phyloP scores from a whole-genome alignment of 208 protist species.

The Endotrypanum monterogeii region DNA sequence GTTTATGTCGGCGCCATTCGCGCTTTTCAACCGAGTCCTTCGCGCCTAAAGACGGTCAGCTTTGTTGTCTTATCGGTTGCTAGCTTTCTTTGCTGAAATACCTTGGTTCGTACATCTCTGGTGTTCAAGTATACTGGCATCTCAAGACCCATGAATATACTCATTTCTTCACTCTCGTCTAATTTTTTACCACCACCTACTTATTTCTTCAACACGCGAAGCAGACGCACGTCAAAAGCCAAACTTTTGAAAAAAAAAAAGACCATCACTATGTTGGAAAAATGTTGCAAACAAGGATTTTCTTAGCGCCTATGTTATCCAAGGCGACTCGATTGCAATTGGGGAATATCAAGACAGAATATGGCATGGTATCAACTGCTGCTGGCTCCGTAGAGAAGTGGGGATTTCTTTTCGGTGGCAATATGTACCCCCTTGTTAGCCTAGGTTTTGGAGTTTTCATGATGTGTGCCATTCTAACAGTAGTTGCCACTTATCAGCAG shows the following conservation, averaged over 20 bases:
- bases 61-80: neutral
- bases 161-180: slow-evolving; percentile 11
- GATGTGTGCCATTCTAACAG: slow-evolving; percentile 37
- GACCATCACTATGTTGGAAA: neutral
- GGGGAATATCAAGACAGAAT: slow-evolving; percentile 90
- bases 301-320: slow-evolving; percentile 72
- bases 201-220: too few relatives aligned
- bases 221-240: neutral
- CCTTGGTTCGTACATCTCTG: neutral
- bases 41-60: neutral
- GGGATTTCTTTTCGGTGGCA: slow-evolving; percentile 74
- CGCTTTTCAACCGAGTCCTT: neutral
- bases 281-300: slow-evolving; percentile 28
- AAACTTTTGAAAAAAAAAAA: neutral
- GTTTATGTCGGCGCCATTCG: neutral
- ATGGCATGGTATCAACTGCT: slow-evolving; percentile 78
- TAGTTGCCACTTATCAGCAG: slow-evolving; percentile 73
- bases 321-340: slow-evolving; percentile 87
- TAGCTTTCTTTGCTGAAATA: neutral
- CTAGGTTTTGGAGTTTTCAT: slow-evolving; percentile 37
- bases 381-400: slow-evolving; percentile 89
- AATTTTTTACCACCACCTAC: too few relatives aligned
- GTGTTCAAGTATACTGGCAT: neutral
- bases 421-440: slow-evolving; percentile 69
- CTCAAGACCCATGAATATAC: neutral